Evolutionary conservation across 805 yeast species (phyloP).

Genomic region (Scheffersomyces ergatensis): DNA sequence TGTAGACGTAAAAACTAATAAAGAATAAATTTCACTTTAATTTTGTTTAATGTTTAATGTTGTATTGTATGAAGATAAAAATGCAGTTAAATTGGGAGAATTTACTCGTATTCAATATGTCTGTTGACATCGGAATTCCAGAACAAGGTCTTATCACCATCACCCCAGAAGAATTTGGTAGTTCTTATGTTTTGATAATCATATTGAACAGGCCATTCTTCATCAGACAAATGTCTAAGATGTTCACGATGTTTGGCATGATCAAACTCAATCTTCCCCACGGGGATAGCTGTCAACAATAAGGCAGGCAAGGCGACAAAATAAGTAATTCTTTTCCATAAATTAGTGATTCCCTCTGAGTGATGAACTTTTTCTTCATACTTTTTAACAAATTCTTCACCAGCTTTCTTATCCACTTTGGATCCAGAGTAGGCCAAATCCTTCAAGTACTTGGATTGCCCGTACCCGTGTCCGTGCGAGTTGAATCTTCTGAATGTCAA

Average conservation of each 20-base stretch:
- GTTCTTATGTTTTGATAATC: slow-evolving; percentile 88
- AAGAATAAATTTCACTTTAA: no score
- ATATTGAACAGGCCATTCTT: slow-evolving; percentile 90
- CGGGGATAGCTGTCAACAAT: slow-evolving; percentile 72
- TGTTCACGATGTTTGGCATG: slow-evolving; percentile 91
- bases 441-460: slow-evolving; percentile 37
- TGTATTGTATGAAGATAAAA: no score
- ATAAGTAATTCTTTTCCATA: slow-evolving; percentile 85
- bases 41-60: no score
- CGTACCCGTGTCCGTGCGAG: slow-evolving; percentile 40
- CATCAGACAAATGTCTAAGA: slow-evolving; percentile 70
- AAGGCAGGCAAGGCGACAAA: slow-evolving; percentile 83
- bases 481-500: slow-evolving; percentile 40
- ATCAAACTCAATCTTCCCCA: slow-evolving; percentile 76
- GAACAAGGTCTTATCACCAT: slow-evolving; percentile 95
- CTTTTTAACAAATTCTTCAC: slow-evolving; percentile 63
- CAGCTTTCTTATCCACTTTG: slow-evolving; percentile 56
- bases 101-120: slow-evolving; percentile 52
- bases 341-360: slow-evolving; percentile 68
- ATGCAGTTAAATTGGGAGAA: no score
- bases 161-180: slow-evolving; percentile 96
- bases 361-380: slow-evolving; percentile 71
- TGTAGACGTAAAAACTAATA: no score
- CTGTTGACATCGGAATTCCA: slow-evolving; percentile 95
- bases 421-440: slow-evolving; percentile 36